Conservation (phyloP, 208 protist genomes). For the Leishmania major region DNA sequence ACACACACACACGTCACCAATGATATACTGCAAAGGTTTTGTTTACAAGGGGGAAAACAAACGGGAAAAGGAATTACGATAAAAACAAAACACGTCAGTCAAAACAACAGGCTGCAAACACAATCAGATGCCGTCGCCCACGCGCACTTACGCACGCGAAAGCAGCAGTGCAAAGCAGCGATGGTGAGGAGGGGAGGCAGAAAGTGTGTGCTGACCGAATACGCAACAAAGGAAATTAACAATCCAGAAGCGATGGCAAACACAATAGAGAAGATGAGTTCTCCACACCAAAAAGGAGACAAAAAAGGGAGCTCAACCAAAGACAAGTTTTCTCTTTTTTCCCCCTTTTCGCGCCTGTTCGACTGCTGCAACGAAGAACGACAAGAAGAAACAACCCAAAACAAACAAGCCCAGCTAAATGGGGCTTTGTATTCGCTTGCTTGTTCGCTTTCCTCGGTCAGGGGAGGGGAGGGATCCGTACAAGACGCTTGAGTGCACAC, state of each 20-base stretch:
- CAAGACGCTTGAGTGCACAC: conserved; percentile 1
- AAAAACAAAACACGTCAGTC: neutral
- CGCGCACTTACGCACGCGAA: neutral
- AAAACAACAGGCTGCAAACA: neutral
- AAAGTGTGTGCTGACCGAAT: neutral
- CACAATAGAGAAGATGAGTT: neutral
- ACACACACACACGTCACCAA: neutral
- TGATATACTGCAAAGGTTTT: neutral
- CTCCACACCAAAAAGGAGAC: neutral
- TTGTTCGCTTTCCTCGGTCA: neutral
- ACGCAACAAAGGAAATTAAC: neutral
- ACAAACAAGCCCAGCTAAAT: neutral
- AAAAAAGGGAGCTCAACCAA: neutral
- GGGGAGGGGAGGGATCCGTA: neutral
- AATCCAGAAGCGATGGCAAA: neutral
- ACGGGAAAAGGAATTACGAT: neutral
- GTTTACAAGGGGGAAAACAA: neutral
- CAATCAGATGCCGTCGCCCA: neutral
- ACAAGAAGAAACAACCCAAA: neutral
- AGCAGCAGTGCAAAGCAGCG: neutral
- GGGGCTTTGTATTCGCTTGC: neutral
- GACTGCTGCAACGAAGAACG: neutral
- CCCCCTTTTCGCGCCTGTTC: neutral
- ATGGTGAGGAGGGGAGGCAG: neutral
- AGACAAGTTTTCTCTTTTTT: neutral